Conservation (phyloP, 2,329 filamentous ascomycete genomes). For the Apiospora malaysiana region DNA sequence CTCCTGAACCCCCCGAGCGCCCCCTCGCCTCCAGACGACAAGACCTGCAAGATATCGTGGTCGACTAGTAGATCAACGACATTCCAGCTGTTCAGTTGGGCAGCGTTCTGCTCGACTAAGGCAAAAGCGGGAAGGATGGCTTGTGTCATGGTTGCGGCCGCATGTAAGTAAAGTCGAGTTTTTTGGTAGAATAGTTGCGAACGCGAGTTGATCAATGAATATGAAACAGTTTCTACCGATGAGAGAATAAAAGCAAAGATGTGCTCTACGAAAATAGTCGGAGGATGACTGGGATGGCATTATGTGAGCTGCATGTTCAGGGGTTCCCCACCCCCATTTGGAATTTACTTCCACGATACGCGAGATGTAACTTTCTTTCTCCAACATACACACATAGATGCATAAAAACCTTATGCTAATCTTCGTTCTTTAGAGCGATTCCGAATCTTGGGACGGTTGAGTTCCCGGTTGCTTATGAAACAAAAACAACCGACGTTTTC, state of each 20-base stretch:
- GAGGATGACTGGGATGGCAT: background rate
- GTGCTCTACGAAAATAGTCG: background rate
- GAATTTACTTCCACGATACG: background rate
- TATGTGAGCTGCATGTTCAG: too few species aligned
- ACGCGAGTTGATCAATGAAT: too few species aligned
- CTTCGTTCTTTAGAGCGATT: too few species aligned
- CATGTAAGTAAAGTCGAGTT: background rate
- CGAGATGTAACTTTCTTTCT: background rate
- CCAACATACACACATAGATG: background rate
- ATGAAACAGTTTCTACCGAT: background rate
- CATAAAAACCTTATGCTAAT: too few species aligned
- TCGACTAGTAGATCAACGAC: background rate
- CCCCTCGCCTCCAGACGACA: background rate
- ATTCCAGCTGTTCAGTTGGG: background rate
- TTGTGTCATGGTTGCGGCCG: background rate
- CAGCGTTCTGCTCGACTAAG: background rate
- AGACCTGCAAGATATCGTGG: background rate
- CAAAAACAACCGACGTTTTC: too few species aligned
- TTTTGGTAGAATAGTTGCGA: background rate
- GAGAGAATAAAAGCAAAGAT: background rate
- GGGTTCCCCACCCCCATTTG: background rate
- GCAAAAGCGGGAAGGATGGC: background rate
- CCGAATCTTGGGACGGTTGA: too few species aligned
- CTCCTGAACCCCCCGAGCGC: background rate
- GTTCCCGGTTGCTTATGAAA: too few species aligned